Percentiles rank a stretch among this genome's conserved stretches.
phyloP scores from a whole-genome alignment of 23 red algal genomes.

The Gracilaria gracilis region DNA sequence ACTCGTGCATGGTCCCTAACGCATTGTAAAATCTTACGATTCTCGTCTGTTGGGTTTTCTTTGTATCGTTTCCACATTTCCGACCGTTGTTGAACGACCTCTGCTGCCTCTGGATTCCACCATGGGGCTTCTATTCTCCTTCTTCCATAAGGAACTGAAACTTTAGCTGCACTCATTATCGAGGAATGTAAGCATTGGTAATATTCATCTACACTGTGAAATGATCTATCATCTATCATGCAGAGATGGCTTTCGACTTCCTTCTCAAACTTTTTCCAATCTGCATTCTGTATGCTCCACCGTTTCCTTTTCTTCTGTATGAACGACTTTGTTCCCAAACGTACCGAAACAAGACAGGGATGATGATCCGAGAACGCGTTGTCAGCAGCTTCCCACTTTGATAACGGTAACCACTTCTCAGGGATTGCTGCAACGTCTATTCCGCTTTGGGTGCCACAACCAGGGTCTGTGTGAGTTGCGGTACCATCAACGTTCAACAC shows the following conservation, averaged over 20 bases:
- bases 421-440: not conserved
- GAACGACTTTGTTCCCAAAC: not conserved
- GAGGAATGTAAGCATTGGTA: not conserved
- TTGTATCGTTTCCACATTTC: not conserved
- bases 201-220: not conserved
- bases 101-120: conserved; percentile 7
- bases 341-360: not conserved
- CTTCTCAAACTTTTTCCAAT: not conserved
- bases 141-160: not conserved
- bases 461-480: not conserved
- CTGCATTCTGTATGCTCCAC: not conserved
- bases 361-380: not conserved
- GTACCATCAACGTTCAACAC: not conserved
- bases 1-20: not conserved
- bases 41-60: not conserved
- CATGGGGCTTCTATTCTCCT: not conserved
- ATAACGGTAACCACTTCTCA: not conserved
- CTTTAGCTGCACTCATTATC: not conserved
- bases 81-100: not conserved
- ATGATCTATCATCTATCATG: not conserved
- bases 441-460: not conserved
- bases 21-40: too few species aligned
- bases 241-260: not conserved
- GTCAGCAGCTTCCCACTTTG: not conserved
- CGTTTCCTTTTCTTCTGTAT: not conserved